phyloP scores from a whole-genome alignment of 202 grass and related monocot species.

The Saccharum hybrid region DNA sequence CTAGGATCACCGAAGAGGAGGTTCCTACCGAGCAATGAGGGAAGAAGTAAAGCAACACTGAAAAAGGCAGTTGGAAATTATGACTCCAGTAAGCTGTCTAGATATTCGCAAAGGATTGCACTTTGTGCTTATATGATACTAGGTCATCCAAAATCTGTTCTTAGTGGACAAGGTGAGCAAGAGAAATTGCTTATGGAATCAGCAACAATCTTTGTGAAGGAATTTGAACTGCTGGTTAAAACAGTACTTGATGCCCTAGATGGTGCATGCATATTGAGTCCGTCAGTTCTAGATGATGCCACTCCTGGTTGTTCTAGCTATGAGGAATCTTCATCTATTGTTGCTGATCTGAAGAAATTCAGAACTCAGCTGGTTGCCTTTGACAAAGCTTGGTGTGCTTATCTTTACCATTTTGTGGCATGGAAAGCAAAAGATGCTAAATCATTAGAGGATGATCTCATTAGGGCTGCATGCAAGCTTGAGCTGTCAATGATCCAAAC shows the following conservation, averaged over 20 bases:
- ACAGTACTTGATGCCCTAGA: conserved; percentile 67
- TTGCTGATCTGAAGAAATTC: conserved; percentile 58
- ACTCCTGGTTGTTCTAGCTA: conserved; percentile 53
- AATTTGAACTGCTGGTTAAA: conserved; percentile 81
- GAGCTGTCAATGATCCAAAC: conserved; percentile 95
- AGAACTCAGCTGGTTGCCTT: conserved; percentile 79
- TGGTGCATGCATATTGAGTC: conserved; percentile 48
- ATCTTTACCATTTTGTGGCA: conserved; percentile 83
- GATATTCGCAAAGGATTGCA: conserved; percentile 79
- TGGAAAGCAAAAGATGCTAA: conserved; percentile 95
- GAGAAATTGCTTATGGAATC: conserved; percentile 66
- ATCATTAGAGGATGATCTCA: conserved; percentile 81
- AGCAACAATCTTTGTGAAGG: conserved; percentile 62
- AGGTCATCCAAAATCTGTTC: conserved; percentile 81
- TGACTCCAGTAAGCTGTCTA: conserved; percentile 53
- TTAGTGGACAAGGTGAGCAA: conserved; percentile 72
- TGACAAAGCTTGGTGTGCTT: conserved; percentile 85
- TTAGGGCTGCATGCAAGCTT: conserved; percentile 81
- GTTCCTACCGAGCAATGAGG: conserved; percentile 30
- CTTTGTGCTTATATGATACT: conserved; percentile 99
- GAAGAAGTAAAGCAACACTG: conserved; percentile 38
- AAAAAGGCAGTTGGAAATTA: conserved; percentile 48
- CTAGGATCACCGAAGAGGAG: conserved; percentile 66
- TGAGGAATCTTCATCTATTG: conserved; percentile 41
- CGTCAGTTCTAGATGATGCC: conserved; percentile 24